Evolutionary conservation across 306 rosid species (phyloP).

Genomic region (Mimosa pudica): DNA sequence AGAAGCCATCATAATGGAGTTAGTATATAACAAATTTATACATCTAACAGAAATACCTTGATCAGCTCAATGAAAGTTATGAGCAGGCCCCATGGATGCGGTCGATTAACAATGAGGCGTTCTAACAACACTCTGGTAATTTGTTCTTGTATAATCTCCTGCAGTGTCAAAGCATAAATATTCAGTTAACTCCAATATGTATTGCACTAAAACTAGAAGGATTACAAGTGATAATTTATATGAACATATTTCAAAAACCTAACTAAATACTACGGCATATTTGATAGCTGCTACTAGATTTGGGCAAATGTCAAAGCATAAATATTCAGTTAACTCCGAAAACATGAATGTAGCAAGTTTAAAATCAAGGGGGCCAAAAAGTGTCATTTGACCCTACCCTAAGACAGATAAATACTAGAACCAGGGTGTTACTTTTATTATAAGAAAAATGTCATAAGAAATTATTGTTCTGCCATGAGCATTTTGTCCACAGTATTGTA

Average conservation of each 20-base stretch:
- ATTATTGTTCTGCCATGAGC: not conserved
- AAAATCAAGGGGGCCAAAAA: not conserved
- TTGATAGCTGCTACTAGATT: not conserved
- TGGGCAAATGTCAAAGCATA: not conserved
- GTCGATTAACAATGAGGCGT: constrained; percentile 91
- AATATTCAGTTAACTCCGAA: too few relatives aligned
- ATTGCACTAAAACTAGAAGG: not conserved
- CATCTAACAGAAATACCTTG: constrained; percentile 49
- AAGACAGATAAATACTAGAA: not conserved
- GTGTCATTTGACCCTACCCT: not conserved
- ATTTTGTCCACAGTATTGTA: not conserved
- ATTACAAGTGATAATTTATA: not conserved
- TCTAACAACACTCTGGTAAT: constrained; percentile 95
- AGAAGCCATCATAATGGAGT: not conserved
- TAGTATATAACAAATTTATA: not conserved
- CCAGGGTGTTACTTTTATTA: not conserved
- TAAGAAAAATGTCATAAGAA: not conserved
- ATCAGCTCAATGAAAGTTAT: constrained; percentile 95
- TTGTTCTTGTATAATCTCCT: constrained; percentile 98
- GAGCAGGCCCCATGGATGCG: constrained; percentile 99
- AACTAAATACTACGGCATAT: not conserved
- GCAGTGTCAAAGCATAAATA: constrained; percentile 34
- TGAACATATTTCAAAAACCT: not conserved
- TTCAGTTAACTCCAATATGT: not conserved
- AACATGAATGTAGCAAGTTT: not conserved